Conservation (phyloP, 2,329 filamentous ascomycete species). For the Sporothrix schenckii region DNA sequence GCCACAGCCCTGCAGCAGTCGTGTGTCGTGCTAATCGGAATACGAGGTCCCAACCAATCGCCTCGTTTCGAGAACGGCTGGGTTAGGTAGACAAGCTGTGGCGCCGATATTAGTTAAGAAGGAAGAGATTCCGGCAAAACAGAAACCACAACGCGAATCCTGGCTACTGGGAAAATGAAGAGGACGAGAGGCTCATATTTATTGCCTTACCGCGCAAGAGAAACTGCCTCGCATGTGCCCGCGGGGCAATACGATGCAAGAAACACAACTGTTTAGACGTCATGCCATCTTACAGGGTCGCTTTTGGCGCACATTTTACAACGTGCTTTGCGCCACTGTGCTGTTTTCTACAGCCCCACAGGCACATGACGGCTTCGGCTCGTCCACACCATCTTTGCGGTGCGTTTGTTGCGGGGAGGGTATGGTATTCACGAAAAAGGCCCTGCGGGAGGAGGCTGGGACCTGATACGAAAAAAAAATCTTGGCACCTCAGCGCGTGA, state of each 20-base stretch:
- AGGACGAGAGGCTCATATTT: background rate
- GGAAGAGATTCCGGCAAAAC: background rate
- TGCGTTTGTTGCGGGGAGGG: background rate
- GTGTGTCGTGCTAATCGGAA: conserved; percentile 9
- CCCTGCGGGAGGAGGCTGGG: background rate
- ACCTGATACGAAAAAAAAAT: background rate
- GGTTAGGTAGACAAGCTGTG: conserved; percentile 4
- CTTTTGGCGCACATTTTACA: background rate
- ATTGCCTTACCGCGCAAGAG: conserved; percentile 4
- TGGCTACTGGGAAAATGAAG: background rate
- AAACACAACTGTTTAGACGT: background rate
- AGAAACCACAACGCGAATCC: background rate
- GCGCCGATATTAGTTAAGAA: background rate
- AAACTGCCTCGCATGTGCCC: background rate
- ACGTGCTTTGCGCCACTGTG: background rate
- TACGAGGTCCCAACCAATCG: conserved; percentile 15
- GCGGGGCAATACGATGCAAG: background rate
- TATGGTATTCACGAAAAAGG: background rate
- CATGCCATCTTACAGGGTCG: background rate
- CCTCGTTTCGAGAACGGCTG: background rate
- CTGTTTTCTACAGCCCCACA: background rate
- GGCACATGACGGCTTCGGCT: background rate
- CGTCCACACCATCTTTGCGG: background rate
- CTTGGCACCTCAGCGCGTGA: background rate
- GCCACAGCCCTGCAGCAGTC: background rate